Evolutionary conservation across 106 monocot genomes (phyloP).

Genomic region (Acorus calamus): DNA sequence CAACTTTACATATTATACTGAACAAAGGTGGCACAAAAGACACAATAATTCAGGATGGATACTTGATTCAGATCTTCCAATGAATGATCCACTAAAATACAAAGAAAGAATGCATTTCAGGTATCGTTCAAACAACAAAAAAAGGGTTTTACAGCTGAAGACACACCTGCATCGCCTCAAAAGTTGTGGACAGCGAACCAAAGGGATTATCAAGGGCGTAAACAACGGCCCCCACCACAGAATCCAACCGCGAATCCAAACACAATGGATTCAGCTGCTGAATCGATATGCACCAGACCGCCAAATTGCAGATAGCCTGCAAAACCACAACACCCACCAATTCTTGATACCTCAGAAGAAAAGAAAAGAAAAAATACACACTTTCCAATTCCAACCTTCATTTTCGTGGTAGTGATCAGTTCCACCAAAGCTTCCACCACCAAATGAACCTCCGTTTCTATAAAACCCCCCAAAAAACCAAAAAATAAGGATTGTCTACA

Average conservation of each 20-base stretch:
- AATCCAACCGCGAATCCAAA: slow-evolving; percentile 8
- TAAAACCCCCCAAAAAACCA: background rate
- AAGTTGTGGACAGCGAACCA: slow-evolving; percentile 43
- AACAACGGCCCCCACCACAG: slow-evolving; percentile 31
- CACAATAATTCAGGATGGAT: no score
- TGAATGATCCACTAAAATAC: no score
- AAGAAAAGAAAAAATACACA: background rate
- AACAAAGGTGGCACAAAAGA: no score
- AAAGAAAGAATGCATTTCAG: no score
- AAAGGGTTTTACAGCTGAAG: no score
- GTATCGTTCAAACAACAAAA: no score
- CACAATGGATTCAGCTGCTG: slow-evolving; percentile 29
- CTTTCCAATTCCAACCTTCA: slow-evolving; percentile 34
- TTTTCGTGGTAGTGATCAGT: slow-evolving; percentile 28
- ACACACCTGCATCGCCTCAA: slow-evolving; percentile 57
- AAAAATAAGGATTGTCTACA: background rate
- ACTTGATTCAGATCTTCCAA: no score
- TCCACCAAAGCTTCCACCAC: slow-evolving; percentile 34
- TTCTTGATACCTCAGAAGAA: background rate
- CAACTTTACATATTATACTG: no score
- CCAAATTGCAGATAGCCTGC: slow-evolving; percentile 62
- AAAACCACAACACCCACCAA: background rate
- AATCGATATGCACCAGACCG: slow-evolving; percentile 55
- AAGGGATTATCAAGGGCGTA: slow-evolving; percentile 71
- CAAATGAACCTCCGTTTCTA: slow-evolving; percentile 20